Base-by-base conservation (phyloP, 805 yeast genomes). In the Lachancea cidri region DNA sequence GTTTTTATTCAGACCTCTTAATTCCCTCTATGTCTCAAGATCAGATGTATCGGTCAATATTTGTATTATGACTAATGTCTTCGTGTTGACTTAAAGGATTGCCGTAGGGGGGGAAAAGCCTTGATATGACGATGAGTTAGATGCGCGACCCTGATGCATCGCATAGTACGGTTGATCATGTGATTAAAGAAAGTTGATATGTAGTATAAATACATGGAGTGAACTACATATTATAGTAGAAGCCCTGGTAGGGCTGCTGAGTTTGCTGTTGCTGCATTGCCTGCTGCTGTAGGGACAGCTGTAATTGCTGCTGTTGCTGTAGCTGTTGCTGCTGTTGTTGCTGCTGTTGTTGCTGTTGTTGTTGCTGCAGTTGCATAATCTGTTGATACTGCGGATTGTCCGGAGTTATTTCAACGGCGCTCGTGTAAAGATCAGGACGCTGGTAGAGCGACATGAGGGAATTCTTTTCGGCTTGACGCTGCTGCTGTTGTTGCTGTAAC, bases 341-440 rank as follows among this genome's bases (percentile, higher is more conserved):
- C 39, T 33, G 41, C 41, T 37, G 46, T 29, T 37, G 46, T 24
- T 39, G 51, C 29, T 34, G 64, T 36, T 48, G 62, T 25, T 32
- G 62, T 24, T 35, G 62, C 36, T 43, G 67, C 34, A 33, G 55
- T 32, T 41, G 62, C 34, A 45, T 29, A 5, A 53, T 31, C 40
- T 58, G 61, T 20, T 51, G 49, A 35, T 54, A 59, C 22, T 58
- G 62, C 9, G 62, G 66, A 19, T 57, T 50, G 5, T 49, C 46
- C 13, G 52, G 54, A 6, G 41, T 53, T 13, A 59, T 47, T 41
- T 57, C 62, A 2, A 57, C 62, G 1, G 64, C 57, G 15, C 59
- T 51, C 3, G 57, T 47, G 38, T 56, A 60, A 8, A 50, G 31
- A 18, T 54, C 62, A 8, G 64, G 64, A 19, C 54, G 56, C 15